phyloP scores from a whole-genome alignment of 805 yeast species.

The Naumovozyma dairenensis region DNA sequence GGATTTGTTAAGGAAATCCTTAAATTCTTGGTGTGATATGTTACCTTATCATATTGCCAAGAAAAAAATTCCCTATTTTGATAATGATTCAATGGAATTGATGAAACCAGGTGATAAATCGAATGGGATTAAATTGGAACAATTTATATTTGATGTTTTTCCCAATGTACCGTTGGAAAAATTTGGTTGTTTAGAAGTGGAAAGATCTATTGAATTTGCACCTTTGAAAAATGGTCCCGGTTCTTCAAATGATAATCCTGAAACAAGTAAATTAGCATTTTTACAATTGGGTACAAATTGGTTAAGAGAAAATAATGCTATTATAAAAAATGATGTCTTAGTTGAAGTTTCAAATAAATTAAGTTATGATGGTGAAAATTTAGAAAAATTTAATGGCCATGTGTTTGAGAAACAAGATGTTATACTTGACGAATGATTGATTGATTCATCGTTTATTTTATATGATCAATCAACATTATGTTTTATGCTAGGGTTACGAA shows the following conservation, averaged over 20 bases:
- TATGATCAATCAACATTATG: no score
- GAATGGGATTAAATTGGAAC: conserved; percentile 92
- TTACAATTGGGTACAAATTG: conserved; percentile 63
- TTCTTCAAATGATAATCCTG: conserved; percentile 75
- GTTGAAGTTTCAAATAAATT: conserved; percentile 74
- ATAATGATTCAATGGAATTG: conserved; percentile 36
- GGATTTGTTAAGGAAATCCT: conserved; percentile 47
- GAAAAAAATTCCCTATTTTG: conserved; percentile 69
- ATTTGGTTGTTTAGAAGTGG: conserved; percentile 91
- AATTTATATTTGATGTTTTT: conserved; percentile 93
- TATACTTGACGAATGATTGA: no score
- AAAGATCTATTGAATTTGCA: conserved; percentile 74
- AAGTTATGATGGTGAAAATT: conserved; percentile 68
- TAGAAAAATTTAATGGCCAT: conserved; percentile 45
- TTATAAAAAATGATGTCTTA: conserved; percentile 34
- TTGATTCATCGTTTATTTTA: no score
- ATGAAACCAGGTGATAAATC: conserved; percentile 58
- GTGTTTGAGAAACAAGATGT: conserved; percentile 21
- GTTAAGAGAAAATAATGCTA: conserved; percentile 65
- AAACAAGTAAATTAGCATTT: conserved; percentile 60
- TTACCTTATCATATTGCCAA: conserved; percentile 93
- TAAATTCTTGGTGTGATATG: conserved; percentile 59
- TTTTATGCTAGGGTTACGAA: no score
- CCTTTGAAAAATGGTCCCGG: conserved; percentile 90
- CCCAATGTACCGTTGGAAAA: conserved; percentile 57